These are phyloP conservation scores for Verbascum thapsus DNA, from an alignment of 257 asterid genomes.

Conservation along the genomic window DNA sequence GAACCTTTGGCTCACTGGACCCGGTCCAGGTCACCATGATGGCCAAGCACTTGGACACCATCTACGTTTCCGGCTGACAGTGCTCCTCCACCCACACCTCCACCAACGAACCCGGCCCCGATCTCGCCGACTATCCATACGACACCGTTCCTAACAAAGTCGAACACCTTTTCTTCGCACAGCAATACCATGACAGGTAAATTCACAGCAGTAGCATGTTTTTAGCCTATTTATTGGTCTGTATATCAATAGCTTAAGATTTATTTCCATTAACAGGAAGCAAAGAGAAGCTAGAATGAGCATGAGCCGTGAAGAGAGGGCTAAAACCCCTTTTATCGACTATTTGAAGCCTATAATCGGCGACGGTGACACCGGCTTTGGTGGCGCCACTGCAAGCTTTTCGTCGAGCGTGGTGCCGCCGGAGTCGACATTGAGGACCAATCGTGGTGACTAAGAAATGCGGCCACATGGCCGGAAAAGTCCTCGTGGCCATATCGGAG, in stretches of 20 bases:
- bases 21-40: constrained; percentile 99
- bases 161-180: constrained; percentile 87
- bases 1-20: constrained; percentile 95
- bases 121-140: constrained; percentile 94
- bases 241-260: too few relatives aligned
- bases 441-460: constrained; percentile 85
- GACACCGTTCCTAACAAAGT: constrained; percentile 98
- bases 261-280: too few relatives aligned
- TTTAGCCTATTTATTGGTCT: too few relatives aligned
- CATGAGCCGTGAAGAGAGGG: constrained; percentile 79
- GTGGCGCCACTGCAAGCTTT: constrained; percentile 94
- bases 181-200: constrained; percentile 95
- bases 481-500: constrained; percentile 79
- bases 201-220: too few relatives aligned
- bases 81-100: constrained; percentile 98
- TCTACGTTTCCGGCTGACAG: constrained; percentile 98
- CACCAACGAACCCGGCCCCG: constrained; percentile 96
- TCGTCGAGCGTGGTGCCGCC: constrained; percentile 97
- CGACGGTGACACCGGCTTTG: constrained; percentile 97
- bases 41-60: constrained; percentile 88
- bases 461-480: constrained; percentile 99
- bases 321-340: constrained; percentile 67
- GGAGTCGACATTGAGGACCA: constrained; percentile 99
- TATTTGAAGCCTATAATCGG: constrained; percentile 92
- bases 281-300: constrained; percentile 91